Conservation (phyloP, 106 monocot genomes). For the Dioscorea zingiberensis region DNA sequence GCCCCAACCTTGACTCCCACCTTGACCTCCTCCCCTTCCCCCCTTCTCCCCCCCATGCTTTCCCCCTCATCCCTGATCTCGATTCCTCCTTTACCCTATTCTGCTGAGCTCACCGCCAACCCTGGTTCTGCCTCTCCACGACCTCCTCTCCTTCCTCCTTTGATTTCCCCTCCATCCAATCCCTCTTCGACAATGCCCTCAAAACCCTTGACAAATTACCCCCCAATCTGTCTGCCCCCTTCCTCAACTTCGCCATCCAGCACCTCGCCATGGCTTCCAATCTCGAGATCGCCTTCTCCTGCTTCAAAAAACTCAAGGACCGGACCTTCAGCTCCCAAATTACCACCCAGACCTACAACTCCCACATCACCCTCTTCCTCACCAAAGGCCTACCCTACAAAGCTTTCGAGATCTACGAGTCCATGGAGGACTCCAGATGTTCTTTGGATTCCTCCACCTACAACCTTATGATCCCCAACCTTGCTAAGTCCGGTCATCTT, state of each 20-base stretch:
- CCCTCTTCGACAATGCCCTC: conserved; percentile 56
- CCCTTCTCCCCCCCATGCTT: conserved; percentile 18
- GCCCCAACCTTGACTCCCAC: conserved; percentile 44
- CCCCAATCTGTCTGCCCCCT: conserved; percentile 2
- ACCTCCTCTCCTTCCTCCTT: conserved; percentile 32
- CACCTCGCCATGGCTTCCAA: conserved; percentile 26
- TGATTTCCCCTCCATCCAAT: conserved; percentile 38
- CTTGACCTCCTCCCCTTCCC: conserved; percentile 42
- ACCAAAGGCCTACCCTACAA: conserved; percentile 69
- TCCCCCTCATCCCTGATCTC: conserved; percentile 24
- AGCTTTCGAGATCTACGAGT: conserved; percentile 86
- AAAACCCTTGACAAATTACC: neutral
- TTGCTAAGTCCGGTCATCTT: conserved; percentile 76
- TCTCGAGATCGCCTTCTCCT: conserved; percentile 59
- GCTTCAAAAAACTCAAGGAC: conserved; percentile 60
- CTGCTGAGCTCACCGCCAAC: conserved; percentile 77
- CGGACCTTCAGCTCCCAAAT: conserved; percentile 28
- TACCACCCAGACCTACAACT: conserved; percentile 48
- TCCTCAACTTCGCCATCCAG: conserved; percentile 44
- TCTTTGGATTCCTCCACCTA: conserved; percentile 52
- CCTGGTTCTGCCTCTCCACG: conserved; percentile 44
- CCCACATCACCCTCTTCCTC: conserved; percentile 72
- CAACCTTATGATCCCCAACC: conserved; percentile 66
- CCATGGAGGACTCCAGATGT: conserved; percentile 28
- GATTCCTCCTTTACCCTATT: conserved; percentile 54